Percentiles rank a stretch among this genome's conserved stretches.
Evolutionary conservation across 768 basidiomycete species (phyloP).

Genomic region (Daedalea quercina): DNA sequence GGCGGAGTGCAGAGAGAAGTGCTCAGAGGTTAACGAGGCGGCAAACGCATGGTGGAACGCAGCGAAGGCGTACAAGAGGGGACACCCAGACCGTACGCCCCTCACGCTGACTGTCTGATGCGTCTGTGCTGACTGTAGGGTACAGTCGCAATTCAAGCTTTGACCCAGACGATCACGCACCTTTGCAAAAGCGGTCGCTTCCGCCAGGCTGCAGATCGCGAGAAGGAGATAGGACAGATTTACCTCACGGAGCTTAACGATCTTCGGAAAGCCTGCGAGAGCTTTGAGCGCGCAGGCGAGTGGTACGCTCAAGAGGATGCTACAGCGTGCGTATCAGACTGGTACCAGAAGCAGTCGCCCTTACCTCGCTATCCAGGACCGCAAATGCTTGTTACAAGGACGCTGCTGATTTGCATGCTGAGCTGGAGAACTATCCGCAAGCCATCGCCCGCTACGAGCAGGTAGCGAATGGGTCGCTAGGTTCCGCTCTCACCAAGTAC

Average conservation of each 20-base stretch:
- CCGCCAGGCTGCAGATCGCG: slow-evolving; percentile 94
- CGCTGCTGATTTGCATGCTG: slow-evolving; percentile 91
- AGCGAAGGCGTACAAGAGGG: slow-evolving; percentile 91
- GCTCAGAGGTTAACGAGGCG: slow-evolving; percentile 88
- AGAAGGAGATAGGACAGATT: slow-evolving; percentile 95
- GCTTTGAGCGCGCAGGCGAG: slow-evolving; percentile 86
- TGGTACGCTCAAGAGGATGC: slow-evolving; percentile 99
- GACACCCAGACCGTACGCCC: slow-evolving; percentile 69
- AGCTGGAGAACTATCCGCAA: slow-evolving; percentile 75
- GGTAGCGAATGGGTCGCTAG: slow-evolving; percentile 80
- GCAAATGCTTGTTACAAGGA: slow-evolving; percentile 95
- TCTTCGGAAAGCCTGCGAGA: slow-evolving; percentile 82
- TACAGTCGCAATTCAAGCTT: slow-evolving; percentile 82
- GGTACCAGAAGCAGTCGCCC: background rate
- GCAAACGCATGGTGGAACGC: slow-evolving; percentile 99
- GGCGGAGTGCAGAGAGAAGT: slow-evolving; percentile 88
- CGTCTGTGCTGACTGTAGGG: background rate
- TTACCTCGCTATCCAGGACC: slow-evolving; percentile 47
- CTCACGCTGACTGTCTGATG: background rate
- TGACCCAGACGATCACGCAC: slow-evolving; percentile 78
- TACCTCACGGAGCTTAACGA: slow-evolving; percentile 80
- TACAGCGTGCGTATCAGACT: slow-evolving; percentile 62
- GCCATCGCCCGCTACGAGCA: slow-evolving; percentile 88
- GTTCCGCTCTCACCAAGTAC: slow-evolving; percentile 88
- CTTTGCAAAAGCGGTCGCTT: slow-evolving; percentile 84